These are phyloP conservation scores for Serendipita sp. DNA, from an alignment of 768 basidiomycete species.

Conservation along the genomic window DNA sequence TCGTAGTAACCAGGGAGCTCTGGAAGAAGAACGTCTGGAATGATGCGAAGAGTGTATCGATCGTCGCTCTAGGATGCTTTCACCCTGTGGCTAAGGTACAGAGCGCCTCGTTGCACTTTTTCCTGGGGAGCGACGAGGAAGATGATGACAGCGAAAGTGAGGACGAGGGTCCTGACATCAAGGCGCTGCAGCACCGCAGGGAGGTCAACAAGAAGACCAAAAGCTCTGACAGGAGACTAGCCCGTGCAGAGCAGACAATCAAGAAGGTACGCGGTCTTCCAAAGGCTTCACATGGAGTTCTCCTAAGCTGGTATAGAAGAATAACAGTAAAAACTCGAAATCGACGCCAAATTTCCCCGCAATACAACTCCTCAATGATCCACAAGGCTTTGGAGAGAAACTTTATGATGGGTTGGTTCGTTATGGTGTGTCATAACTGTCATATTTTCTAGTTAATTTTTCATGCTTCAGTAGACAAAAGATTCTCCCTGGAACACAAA, in stretches of 20 bases:
- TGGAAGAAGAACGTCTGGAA: conserved; percentile 92
- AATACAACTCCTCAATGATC: conserved; percentile 82
- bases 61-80: conserved; percentile 80
- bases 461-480: conserved; percentile 43
- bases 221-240: conserved; percentile 65
- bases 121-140: conserved; percentile 77
- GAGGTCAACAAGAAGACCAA: conserved; percentile 88
- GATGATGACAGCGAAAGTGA: conserved; percentile 60
- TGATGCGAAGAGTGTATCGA: conserved; percentile 84
- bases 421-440: conserved; percentile 28
- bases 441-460: neutral
- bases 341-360: conserved; percentile 70
- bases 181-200: conserved; percentile 66
- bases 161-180: conserved; percentile 53
- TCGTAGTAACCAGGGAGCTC: conserved; percentile 81
- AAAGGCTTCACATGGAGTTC: neutral
- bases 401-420: conserved; percentile 69
- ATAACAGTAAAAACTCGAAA: conserved; percentile 17
- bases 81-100: conserved; percentile 92
- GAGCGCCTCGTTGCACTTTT: conserved; percentile 88
- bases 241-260: conserved; percentile 53
- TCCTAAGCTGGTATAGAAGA: conserved; percentile 22
- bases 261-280: conserved; percentile 40
- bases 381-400: conserved; percentile 90
- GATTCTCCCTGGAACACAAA: conserved; percentile 94